Conservation (phyloP, 176 grass and related monocot species). For the Phragmites australis region DNA sequence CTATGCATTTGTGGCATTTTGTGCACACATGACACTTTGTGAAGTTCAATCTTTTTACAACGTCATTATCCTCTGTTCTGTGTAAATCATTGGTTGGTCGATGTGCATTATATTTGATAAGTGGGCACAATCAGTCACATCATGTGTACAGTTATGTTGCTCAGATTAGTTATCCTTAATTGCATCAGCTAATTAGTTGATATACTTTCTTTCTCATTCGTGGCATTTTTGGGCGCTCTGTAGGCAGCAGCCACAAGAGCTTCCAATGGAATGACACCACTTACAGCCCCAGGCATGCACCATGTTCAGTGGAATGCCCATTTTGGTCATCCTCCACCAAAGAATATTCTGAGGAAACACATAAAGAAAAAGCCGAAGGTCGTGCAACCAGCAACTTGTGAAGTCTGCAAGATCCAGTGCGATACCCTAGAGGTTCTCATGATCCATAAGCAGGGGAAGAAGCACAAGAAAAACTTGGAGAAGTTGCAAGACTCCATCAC, state of each 20-base stretch:
- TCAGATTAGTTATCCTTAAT: constrained; percentile 23
- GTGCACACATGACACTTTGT: not conserved
- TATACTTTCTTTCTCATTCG: not conserved
- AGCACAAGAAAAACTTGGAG: constrained; percentile 79
- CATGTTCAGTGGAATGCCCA: constrained; percentile 47
- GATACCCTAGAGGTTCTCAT: constrained; percentile 59
- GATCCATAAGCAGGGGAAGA: constrained; percentile 74
- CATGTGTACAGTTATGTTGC: constrained; percentile 3
- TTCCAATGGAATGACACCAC: constrained; percentile 38
- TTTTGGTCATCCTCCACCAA: constrained; percentile 40
- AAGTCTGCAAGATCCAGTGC: constrained; percentile 74
- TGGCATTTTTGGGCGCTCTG: not conserved
- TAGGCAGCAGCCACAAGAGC: constrained; percentile 44
- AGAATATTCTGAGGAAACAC: constrained; percentile 35
- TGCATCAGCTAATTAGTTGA: constrained; percentile 12
- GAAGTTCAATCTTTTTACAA: constrained; percentile 7
- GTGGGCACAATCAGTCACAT: not conserved
- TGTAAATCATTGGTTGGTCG: not conserved
- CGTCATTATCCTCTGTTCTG: not conserved
- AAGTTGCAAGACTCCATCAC: constrained; percentile 68
- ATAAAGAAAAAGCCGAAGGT: constrained; percentile 42
- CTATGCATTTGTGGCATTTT: not conserved
- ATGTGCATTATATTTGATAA: not conserved
- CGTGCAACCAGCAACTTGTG: constrained; percentile 57
- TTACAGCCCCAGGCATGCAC: constrained; percentile 25